Evolutionary conservation across 2,329 filamentous ascomycete genomes (phyloP), one percentile per base, ranked within the genome.

Genomic region (Apiospora pterosperma): DNA sequence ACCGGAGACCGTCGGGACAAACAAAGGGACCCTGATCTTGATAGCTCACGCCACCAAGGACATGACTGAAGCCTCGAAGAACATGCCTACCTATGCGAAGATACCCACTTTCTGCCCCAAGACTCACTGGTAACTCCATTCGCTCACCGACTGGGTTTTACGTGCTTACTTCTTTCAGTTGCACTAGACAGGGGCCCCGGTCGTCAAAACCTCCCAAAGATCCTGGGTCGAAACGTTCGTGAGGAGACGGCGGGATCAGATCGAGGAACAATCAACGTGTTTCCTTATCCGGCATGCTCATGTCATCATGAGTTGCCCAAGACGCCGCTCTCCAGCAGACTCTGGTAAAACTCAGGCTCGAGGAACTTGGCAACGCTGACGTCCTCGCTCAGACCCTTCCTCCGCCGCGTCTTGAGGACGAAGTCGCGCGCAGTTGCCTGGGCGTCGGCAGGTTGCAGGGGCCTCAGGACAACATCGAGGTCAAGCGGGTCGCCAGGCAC

Each of bases 401-500:
- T 87, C 73, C 93, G 84, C 70, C 96, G 86, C 11, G 96, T 99
- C 86, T 99, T 99, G 67, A 98, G 85, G 63, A 98, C 94, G 78
- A 99, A 98, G 77, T 99, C 96, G 67, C 96, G 85, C 1, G 96
- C 96, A 60, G 94, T 96, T 25, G 92, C 93, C 81, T 96, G 93
- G 62, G 92, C 92, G 63, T 86, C 87, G 1, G 96, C 96, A 68
- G 94, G 93, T 78, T 98, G 94, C 68, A 99, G 82, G 5, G 94
- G 92, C 61, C 92, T 85, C 64, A 96, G 82, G 69, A 93, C 88
- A 67, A 96, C 89, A 67, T 93, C 91, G 73, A 90, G 91, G 77
- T 99, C 96, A 38, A 99, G 85, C 44, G 96, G 96, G 77, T 99
- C 96, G 63, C 96, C 96, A 1, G 96, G 96, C 1, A 99, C 95